Conservation (phyloP, 2,329 filamentous ascomycete species). For the Diaporthe sp. region DNA sequence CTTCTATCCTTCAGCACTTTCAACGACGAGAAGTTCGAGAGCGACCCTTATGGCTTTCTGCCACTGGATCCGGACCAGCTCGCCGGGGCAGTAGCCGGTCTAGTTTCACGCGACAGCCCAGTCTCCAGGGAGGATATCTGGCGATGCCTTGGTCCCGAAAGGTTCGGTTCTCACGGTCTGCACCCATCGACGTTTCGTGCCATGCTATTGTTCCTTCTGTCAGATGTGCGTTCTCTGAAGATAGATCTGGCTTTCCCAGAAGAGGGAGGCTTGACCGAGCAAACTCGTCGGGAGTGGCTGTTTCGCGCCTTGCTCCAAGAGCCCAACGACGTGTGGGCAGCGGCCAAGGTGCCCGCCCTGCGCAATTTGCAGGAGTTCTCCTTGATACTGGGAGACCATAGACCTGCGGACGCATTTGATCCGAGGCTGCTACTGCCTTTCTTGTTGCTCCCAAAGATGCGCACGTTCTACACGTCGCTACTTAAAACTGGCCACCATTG, state of each 20-base stretch:
- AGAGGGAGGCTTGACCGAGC: neutral
- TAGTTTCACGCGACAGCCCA: neutral
- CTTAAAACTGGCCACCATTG: neutral
- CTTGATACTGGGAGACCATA: neutral
- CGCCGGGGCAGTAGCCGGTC: neutral
- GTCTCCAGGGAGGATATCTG: neutral
- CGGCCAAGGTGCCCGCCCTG: neutral
- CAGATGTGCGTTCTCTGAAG: neutral
- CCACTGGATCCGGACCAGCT: neutral
- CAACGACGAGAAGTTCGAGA: neutral
- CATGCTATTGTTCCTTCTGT: slow-evolving; percentile 1
- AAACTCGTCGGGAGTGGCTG: neutral
- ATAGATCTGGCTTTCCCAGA: neutral
- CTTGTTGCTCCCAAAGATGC: slow-evolving; percentile 12
- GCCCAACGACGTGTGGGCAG: neutral
- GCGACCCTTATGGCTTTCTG: neutral
- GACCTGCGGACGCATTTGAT: neutral
- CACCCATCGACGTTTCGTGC: slow-evolving; percentile 1
- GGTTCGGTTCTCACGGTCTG: neutral
- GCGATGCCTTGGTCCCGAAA: neutral
- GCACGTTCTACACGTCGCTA: neutral
- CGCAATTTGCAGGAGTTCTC: neutral
- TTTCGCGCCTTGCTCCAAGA: neutral
- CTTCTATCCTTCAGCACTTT: neutral
- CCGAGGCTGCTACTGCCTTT: neutral